phyloP scores from a whole-genome alignment of 352 stramenopile genomes.

The Globisporangium splendens region DNA sequence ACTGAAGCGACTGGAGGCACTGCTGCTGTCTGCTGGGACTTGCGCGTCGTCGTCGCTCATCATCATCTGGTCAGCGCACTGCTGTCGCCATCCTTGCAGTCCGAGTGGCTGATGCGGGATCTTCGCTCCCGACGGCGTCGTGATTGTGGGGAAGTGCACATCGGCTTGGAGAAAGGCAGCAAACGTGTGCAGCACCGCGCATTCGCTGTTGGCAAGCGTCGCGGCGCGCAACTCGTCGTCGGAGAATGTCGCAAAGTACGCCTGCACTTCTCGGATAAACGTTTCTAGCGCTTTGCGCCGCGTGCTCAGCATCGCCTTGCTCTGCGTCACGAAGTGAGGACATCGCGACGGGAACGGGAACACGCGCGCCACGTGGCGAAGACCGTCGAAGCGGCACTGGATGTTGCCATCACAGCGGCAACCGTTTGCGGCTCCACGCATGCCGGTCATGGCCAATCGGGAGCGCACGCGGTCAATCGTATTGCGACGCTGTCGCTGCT shows the following conservation, averaged over 20 bases:
- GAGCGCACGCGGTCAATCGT: constrained; percentile 10
- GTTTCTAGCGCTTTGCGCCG: constrained; percentile 33
- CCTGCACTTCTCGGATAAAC: constrained; percentile 41
- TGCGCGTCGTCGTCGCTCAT: constrained; percentile 20
- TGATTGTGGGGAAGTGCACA: constrained; percentile 37
- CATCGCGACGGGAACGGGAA: constrained; percentile 40
- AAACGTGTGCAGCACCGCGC: constrained; percentile 44
- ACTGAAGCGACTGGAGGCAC: constrained; percentile 9
- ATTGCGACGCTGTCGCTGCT: constrained; percentile 4
- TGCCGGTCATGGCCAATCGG: neutral
- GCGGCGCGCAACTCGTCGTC: constrained; percentile 22
- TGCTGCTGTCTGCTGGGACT: neutral
- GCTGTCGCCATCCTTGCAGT: constrained; percentile 52
- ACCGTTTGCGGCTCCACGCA: constrained; percentile 4
- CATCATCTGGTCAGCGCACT: constrained; percentile 48
- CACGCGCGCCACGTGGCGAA: constrained; percentile 30
- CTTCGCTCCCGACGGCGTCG: constrained; percentile 3
- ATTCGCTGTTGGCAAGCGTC: constrained; percentile 37
- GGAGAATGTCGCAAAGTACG: constrained; percentile 37
- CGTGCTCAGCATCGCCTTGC: constrained; percentile 28
- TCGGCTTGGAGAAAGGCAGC: constrained; percentile 41
- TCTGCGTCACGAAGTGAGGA: constrained; percentile 22
- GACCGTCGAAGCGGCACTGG: constrained; percentile 42
- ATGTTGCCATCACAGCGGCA: constrained; percentile 28
- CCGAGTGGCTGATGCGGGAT: constrained; percentile 38